phyloP scores from a whole-genome alignment of 192 early-diverging fungal species.

The Backusella liffmaniae region DNA sequence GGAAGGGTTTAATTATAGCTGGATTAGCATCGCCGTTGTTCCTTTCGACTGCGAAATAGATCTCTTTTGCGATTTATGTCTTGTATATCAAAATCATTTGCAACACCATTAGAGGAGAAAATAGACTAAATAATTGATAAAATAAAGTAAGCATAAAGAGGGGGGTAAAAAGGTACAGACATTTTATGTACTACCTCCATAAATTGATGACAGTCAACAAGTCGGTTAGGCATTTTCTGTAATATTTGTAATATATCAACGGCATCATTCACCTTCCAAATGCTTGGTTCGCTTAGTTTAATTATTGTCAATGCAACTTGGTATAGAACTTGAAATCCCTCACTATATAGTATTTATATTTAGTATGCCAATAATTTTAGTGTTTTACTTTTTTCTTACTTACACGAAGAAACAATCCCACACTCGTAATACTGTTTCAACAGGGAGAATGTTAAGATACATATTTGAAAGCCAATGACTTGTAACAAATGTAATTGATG shows the following conservation, averaged over 20 bases:
- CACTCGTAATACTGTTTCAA: constrained; percentile 63
- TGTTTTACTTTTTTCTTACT: neutral
- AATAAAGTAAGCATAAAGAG: neutral
- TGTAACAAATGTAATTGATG: constrained; percentile 71
- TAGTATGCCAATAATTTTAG: neutral
- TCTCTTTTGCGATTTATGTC: constrained; percentile 10
- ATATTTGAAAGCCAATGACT: constrained; percentile 84
- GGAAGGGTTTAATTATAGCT: neutral
- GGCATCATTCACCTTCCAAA: constrained; percentile 54
- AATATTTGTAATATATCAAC: constrained; percentile 55
- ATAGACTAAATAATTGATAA: neutral
- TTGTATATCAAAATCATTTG: neutral
- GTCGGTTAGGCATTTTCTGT: constrained; percentile 53
- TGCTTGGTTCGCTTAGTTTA: constrained; percentile 59
- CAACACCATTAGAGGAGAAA: constrained; percentile 10
- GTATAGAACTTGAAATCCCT: constrained; percentile 65
- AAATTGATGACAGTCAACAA: constrained; percentile 57
- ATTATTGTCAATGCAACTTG: constrained; percentile 71
- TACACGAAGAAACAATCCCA: constrained; percentile 70
- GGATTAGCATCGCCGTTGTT: neutral
- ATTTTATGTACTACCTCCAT: constrained; percentile 40
- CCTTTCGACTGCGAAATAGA: neutral
- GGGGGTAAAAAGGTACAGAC: neutral
- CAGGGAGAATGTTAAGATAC: constrained; percentile 76
- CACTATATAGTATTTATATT: neutral